Evolutionary conservation across 148 eudicot species (phyloP).

Genomic region (Nepenthes gracilis): DNA sequence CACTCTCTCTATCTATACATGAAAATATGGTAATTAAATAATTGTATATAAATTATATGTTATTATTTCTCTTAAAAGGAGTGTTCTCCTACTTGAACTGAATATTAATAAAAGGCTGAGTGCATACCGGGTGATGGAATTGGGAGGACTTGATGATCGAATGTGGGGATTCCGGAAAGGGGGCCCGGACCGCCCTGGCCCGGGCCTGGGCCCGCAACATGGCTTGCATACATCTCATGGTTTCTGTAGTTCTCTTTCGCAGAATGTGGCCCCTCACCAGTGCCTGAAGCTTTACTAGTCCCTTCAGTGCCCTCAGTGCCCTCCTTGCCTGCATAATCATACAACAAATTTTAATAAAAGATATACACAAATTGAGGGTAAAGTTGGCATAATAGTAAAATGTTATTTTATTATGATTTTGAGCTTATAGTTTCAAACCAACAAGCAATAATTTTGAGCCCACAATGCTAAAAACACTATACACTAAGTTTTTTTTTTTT

Average conservation of each 20-base stretch:
- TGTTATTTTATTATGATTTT: neutral
- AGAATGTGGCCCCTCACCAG: slow-evolving; percentile 80
- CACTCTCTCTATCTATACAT: no score
- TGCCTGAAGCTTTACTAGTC: slow-evolving; percentile 78
- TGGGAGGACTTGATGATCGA: slow-evolving; percentile 39
- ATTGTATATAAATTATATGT: no score
- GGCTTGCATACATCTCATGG: slow-evolving; percentile 58
- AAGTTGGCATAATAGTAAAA: neutral
- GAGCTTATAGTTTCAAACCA: no score
- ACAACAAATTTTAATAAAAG: neutral
- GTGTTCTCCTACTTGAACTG: no score
- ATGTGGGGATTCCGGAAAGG: slow-evolving; percentile 36
- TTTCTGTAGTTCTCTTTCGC: slow-evolving; percentile 51
- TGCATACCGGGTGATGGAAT: slow-evolving; percentile 32
- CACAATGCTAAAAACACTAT: no score
- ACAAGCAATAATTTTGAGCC: no score
- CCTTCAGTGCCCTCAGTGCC: slow-evolving; percentile 72
- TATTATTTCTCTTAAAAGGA: no score
- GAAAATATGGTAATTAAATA: no score
- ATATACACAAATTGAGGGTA: neutral
- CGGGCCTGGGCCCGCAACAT: slow-evolving; percentile 60
- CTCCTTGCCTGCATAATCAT: slow-evolving; percentile 53
- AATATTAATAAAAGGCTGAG: no score
- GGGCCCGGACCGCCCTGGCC: slow-evolving; percentile 40
- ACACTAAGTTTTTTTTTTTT: no score